These are phyloP conservation scores for Lentinula sp. DNA, from an alignment of 768 basidiomycete species.

Conservation along the genomic window DNA sequence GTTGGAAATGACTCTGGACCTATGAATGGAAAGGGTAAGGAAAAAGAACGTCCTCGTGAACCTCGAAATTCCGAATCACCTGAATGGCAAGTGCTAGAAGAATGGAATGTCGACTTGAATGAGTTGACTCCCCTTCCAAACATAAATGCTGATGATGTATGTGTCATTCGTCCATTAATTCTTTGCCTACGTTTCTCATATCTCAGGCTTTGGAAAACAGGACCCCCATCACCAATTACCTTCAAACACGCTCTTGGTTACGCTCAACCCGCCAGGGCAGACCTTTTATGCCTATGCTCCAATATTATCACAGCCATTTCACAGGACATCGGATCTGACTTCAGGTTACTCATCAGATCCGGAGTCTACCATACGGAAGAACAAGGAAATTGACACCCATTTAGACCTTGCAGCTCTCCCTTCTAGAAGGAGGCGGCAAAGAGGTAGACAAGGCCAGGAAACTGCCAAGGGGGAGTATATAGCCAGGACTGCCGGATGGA, in stretches of 20 bases:
- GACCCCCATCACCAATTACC: conserved; percentile 34
- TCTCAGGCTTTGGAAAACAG: neutral
- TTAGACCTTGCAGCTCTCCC: conserved; percentile 13
- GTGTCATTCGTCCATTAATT: neutral
- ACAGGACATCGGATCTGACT: conserved; percentile 35
- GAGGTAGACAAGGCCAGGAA: conserved; percentile 13
- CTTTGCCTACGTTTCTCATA: neutral
- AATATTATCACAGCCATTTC: conserved; percentile 16
- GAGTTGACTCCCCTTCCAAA: conserved; percentile 52
- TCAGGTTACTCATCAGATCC: conserved; percentile 69
- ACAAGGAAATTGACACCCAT: conserved; percentile 22
- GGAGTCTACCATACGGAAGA: conserved; percentile 45
- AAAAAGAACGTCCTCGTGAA: conserved; percentile 24
- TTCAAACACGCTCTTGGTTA: conserved; percentile 68
- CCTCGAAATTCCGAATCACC: neutral
- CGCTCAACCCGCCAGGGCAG: conserved; percentile 55
- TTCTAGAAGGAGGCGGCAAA: conserved; percentile 27
- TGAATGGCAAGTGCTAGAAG: conserved; percentile 61
- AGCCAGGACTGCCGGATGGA: conserved; percentile 50
- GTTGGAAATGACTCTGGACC: conserved; percentile 19
- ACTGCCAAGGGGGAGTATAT: conserved; percentile 10
- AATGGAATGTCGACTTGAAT: conserved; percentile 60
- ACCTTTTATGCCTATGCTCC: conserved; percentile 49
- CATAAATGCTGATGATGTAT: conserved; percentile 41
- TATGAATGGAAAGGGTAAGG: conserved; percentile 31